phyloP scores from a whole-genome alignment of 2,329 filamentous ascomycete species.

The Fusarium veterinarium region DNA sequence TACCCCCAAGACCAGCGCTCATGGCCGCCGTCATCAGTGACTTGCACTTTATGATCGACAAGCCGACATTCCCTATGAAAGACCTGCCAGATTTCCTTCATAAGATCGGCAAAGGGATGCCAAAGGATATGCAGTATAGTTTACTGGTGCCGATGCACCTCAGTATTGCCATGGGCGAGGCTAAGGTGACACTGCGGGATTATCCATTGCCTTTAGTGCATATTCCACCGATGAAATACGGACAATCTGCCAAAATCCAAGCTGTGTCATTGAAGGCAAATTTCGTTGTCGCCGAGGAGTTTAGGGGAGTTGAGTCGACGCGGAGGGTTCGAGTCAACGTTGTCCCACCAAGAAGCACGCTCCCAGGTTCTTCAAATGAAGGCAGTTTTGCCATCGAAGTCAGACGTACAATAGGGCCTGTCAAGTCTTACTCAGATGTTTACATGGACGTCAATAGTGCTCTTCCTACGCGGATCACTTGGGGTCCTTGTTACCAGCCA shows the following conservation, averaged over 20 bases:
- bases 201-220: constrained; percentile 94
- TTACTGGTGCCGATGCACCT: constrained; percentile 91
- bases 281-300: constrained; percentile 97
- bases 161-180: constrained; percentile 90
- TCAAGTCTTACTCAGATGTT: constrained; percentile 97
- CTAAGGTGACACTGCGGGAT: constrained; percentile 85
- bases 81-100: constrained; percentile 88
- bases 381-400: constrained; percentile 87
- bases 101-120: constrained; percentile 96
- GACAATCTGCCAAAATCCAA: constrained; percentile 82
- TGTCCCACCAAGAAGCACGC: constrained; percentile 74
- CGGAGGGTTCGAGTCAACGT: constrained; percentile 86
- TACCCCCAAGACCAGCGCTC: constrained; percentile 85
- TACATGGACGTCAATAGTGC: constrained; percentile 92
- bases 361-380: constrained; percentile 64
- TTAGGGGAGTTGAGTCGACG: constrained; percentile 81
- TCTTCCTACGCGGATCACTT: constrained; percentile 91
- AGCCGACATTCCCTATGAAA: constrained; percentile 87
- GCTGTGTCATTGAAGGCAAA: constrained; percentile 87
- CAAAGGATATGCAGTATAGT: constrained; percentile 88
- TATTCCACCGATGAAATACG: constrained; percentile 82
- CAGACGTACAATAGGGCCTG: constrained; percentile 88
- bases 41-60: constrained; percentile 86
- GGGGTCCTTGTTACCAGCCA: constrained; percentile 97
- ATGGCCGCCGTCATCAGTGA: constrained; percentile 86